These are phyloP conservation scores for Agaricus sinodeliciosus DNA, from an alignment of 768 basidiomycete genomes.

Conservation along the genomic window DNA sequence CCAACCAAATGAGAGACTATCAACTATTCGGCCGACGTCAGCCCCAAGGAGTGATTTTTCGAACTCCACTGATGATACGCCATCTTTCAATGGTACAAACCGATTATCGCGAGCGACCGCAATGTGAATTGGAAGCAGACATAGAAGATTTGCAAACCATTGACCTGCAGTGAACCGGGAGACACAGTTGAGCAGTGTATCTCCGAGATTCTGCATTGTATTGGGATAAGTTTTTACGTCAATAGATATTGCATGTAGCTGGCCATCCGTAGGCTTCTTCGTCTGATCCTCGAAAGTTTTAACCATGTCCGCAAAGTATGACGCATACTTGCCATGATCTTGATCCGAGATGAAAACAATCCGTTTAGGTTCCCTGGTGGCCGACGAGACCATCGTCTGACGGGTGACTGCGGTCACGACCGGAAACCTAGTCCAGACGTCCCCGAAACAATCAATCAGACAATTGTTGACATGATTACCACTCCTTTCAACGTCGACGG, in stretches of 20 bases:
- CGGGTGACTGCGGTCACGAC: slow-evolving; percentile 46
- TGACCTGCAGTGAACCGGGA: slow-evolving; percentile 45
- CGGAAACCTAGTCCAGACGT: slow-evolving; percentile 58
- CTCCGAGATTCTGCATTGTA: neutral
- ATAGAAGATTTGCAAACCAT: slow-evolving; percentile 56
- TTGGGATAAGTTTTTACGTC: slow-evolving; percentile 8
- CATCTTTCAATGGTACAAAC: slow-evolving; percentile 54
- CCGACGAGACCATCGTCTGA: slow-evolving; percentile 27
- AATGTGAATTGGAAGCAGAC: slow-evolving; percentile 59
- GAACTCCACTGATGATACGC: slow-evolving; percentile 38
- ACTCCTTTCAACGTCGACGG: slow-evolving; percentile 14
- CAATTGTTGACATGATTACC: slow-evolving; percentile 33
- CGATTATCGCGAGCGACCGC: slow-evolving; percentile 54
- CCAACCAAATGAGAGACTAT: slow-evolving; percentile 54
- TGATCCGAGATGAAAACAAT: slow-evolving; percentile 39
- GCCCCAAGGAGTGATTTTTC: slow-evolving; percentile 54
- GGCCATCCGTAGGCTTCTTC: slow-evolving; percentile 44
- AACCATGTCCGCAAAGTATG: slow-evolving; percentile 41
- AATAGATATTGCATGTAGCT: slow-evolving; percentile 32
- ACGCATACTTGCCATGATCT: slow-evolving; percentile 20
- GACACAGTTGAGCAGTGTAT: neutral
- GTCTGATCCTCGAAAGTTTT: slow-evolving; percentile 39
- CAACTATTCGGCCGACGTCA: slow-evolving; percentile 49
- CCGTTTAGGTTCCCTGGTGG: slow-evolving; percentile 23
- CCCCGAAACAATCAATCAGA: slow-evolving; percentile 46